phyloP scores from a whole-genome alignment of 176 grass and related monocot species.

The Aegilops bicornis region DNA sequence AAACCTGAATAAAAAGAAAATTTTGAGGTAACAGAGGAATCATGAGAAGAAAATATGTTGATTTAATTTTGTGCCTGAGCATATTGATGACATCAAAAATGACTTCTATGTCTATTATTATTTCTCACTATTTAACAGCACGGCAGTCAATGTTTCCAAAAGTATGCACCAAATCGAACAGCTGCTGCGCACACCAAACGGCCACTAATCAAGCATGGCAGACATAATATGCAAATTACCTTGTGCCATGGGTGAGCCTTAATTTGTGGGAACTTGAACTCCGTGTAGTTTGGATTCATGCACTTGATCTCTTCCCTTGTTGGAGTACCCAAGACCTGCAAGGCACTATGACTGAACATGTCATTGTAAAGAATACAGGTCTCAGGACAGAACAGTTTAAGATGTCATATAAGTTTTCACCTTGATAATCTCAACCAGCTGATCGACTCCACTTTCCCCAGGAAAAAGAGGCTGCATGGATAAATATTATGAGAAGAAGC shows the following conservation, averaged over 20 bases:
- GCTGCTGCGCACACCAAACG: not conserved
- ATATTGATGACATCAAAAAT: not conserved
- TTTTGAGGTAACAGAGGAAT: slow-evolving; percentile 2
- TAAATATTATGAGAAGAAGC: slow-evolving; percentile 22
- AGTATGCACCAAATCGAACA: not conserved
- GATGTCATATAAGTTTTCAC: slow-evolving; percentile 42
- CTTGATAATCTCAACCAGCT: slow-evolving; percentile 98
- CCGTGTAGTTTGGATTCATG: slow-evolving; percentile 96
- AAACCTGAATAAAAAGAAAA: slow-evolving; percentile 57
- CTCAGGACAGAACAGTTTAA: not conserved
- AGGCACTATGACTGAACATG: slow-evolving; percentile 32
- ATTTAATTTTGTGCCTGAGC: not conserved
- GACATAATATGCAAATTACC: slow-evolving; percentile 36
- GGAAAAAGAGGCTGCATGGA: slow-evolving; percentile 85
- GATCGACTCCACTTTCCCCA: slow-evolving; percentile 98
- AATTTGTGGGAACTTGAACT: slow-evolving; percentile 99
- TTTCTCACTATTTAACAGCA: slow-evolving; percentile 9
- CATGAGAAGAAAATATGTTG: not conserved
- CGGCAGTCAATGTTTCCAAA: not conserved
- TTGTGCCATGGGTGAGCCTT: slow-evolving; percentile 99
- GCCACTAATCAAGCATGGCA: not conserved
- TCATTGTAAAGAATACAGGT: slow-evolving; percentile 20
- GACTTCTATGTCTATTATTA: not conserved
- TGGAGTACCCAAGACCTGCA: slow-evolving; percentile 97
- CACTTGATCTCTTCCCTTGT: slow-evolving; percentile 99